Conservation (phyloP, 192 early-diverging fungal genomes). For the Physocladia obscura region DNA sequence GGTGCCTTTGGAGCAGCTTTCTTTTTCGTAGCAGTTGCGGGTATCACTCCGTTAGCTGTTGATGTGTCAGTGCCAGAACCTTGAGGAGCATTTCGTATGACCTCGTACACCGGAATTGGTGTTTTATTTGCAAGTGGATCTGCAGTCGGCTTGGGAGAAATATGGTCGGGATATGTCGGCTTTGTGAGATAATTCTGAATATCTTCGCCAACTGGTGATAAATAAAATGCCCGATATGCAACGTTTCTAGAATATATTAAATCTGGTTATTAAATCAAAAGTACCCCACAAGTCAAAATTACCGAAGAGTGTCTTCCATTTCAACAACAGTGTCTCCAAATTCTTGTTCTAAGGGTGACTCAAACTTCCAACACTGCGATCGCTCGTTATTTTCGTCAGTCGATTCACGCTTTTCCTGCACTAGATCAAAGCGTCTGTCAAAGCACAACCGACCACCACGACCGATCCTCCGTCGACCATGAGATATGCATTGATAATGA, state of each 20-base stretch:
- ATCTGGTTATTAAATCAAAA: background rate
- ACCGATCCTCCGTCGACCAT: conserved; percentile 54
- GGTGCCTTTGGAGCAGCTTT: conserved; percentile 5
- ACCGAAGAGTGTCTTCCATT: conserved; percentile 26
- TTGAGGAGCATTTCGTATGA: background rate
- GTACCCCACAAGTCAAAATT: background rate
- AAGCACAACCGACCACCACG: conserved; percentile 76
- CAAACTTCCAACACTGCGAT: background rate
- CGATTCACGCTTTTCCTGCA: background rate
- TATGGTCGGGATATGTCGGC: conserved; percentile 26
- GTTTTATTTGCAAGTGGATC: conserved; percentile 3
- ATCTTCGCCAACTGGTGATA: conserved; percentile 25
- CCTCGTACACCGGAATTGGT: conserved; percentile 13
- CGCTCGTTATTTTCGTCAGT: background rate
- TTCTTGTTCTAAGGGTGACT: background rate
- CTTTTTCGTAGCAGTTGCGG: conserved; percentile 8
- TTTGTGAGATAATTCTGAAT: conserved; percentile 28
- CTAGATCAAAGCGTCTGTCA: conserved; percentile 56
- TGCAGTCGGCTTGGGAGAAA: conserved; percentile 23
- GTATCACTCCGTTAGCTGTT: background rate
- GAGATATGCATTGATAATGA: conserved; percentile 5
- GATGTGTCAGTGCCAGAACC: background rate
- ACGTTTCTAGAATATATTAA: conserved; percentile 1
- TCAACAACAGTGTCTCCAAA: background rate
- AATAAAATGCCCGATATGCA: conserved; percentile 23